Base-by-base conservation (phyloP, 176 grass and related monocot species). In the Musa acuminata region DNA sequence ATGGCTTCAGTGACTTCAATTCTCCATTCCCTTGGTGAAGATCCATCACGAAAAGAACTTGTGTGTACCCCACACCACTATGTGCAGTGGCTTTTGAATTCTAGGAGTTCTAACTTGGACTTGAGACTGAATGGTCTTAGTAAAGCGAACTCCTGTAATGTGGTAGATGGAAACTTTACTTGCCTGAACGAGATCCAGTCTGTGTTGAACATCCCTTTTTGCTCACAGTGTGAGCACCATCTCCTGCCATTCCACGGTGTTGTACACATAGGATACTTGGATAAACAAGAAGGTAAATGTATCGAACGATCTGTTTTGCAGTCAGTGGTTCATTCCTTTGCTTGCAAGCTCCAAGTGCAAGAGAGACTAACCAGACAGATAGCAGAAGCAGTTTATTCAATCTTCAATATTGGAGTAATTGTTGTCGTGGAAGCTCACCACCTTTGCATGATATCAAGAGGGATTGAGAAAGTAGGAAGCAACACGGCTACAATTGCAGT, bases 361-460 rank as follows among this genome's bases (percentile, higher is more conserved):
- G 96, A 99, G 77, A 99, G 96, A 67, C 85, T 99, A 85, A 99
- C 96, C 22, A 88, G 91, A 67, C 96, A 99, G 80, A 89, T 99
- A 89, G 95, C 86, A 52, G 96, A 99, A 82, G 84, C 86, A n/a
- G 86, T 95, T 27, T 78, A 89, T 79, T 82, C 80, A 2, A 69
- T 81, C 57, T 85, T 76, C 0, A 80, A 64, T 4, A 57, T 27
- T 43, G 96, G 96, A 67, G 96, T 83, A 55, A 83, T 93, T 54
- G 83, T 94, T 14, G 91, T 95, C 81, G 86, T 99, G 13, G 96
- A 99, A 83, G 96, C 96, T 8, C 85, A 95, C 53, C 96, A 99
- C 43, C 86, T 86, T 26, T 94, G 96, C 77, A 99, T 99, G 96
- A 86, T 99, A 80, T 95, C 96, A 26, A 83, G 96, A 52, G 96